Conservation (phyloP, 352 stramenopile genomes). For the Pythium sp. region DNA sequence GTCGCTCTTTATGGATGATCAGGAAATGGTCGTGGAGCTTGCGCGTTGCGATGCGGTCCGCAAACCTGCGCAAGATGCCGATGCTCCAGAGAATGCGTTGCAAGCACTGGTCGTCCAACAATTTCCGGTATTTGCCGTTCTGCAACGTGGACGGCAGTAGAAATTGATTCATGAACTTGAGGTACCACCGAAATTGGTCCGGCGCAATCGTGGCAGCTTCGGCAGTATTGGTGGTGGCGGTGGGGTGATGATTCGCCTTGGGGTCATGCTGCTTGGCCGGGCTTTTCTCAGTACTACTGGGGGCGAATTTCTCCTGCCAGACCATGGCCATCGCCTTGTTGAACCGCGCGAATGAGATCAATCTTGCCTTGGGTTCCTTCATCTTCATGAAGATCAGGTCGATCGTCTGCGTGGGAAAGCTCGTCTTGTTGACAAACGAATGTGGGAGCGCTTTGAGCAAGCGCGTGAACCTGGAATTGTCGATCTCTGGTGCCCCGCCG, state of each 20-base stretch:
- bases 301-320: conserved; percentile 52
- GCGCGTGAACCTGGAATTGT: conserved; percentile 60
- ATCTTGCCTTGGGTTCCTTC: conserved; percentile 66
- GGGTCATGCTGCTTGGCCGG: conserved; percentile 8
- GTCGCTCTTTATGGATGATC: conserved; percentile 32
- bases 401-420: conserved; percentile 50
- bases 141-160: conserved; percentile 57
- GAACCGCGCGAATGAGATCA: conserved; percentile 59
- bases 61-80: conserved; percentile 41
- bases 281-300: background rate
- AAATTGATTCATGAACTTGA: conserved; percentile 67
- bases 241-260: background rate
- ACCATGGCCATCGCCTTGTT: conserved; percentile 63
- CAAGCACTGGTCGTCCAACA: conserved; percentile 34
- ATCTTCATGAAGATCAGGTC: conserved; percentile 75
- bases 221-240: background rate
- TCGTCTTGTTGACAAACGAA: conserved; percentile 54
- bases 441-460: conserved; percentile 64
- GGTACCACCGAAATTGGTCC: conserved; percentile 39
- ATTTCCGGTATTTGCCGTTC: conserved; percentile 53
- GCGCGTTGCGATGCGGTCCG: conserved; percentile 29
- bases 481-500: conserved; percentile 48
- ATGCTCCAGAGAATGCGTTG: conserved; percentile 51
- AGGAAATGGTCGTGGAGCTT: conserved; percentile 51
- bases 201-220: conserved; percentile 1